Evolutionary conservation across 1,284 basidiomycete species (phyloP), one percentile per base, ranked within the genome.

Genomic region (Leccinum subspadiceum): DNA sequence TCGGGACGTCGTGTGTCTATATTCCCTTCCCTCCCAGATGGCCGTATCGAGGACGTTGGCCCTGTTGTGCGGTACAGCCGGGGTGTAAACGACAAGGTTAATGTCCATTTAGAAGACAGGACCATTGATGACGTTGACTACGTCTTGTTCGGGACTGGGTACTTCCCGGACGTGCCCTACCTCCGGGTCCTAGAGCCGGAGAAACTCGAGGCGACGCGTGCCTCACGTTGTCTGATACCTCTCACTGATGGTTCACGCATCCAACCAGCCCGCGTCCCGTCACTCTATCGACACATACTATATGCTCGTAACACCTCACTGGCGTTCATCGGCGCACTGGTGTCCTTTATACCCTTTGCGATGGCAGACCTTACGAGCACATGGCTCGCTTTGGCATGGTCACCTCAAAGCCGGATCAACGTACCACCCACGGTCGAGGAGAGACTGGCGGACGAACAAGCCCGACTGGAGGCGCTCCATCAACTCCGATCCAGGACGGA

Each of bases 71-170:
- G 70, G 52, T 81, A 77, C 54, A 65, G 58, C 31, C 52, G 24
- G 2, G 52, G 60, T 5, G 51, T 56, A 5, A 60, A 63, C 6
- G 58, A 63, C 10, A 77, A 73, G 44, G 66, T 79, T 41, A 70
- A 64, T 17, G 75, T 73, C 6, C 64, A 73, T 22, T 65, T 81
- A 5, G 55, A 67, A 46, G 78, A 80, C 52, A 70, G 71, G 12
- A 63, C 63, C 2, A 68, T 81, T 44, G 63, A 67, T 5, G 72
- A 76, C 39, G 68, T 82, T n/a, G 79, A 81, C 59, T 33, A 65
- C 10, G 74, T 83, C 22, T 58, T 81, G 10, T 67, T 78, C 17
- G 79, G 78, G 9, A 81, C 79, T 1, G 81, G 80, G 2, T 82
- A 81, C 53, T 73, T 67, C 26, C 77, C 77, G 9, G 65, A 73